phyloP scores from a whole-genome alignment of 352 stramenopile species.

The Blastocystis sp. region DNA sequence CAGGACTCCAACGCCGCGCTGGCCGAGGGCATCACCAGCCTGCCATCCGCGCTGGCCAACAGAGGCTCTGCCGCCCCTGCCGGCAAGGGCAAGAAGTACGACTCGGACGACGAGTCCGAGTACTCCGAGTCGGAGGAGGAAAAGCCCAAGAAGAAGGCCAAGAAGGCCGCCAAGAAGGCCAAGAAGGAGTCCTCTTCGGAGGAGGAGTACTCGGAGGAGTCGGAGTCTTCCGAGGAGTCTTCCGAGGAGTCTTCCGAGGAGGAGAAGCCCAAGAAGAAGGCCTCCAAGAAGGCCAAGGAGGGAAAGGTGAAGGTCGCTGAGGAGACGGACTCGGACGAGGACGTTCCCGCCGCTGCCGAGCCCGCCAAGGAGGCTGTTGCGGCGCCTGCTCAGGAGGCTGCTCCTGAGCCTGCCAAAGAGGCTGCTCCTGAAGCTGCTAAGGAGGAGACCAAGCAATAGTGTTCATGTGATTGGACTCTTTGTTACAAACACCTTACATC shows the following conservation, averaged over 20 bases:
- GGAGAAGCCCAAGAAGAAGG: conserved; percentile 32
- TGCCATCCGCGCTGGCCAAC: neutral
- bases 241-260: neutral
- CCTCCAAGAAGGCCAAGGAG: neutral
- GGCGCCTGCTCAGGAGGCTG: neutral
- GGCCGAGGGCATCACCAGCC: neutral
- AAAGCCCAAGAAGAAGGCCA: too few species aligned
- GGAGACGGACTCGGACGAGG: neutral
- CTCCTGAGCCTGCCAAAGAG: neutral
- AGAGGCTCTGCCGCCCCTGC: neutral
- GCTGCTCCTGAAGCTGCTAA: conserved; percentile 5
- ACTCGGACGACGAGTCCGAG: neutral
- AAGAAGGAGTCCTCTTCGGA: neutral
- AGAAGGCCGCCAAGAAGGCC: too few species aligned
- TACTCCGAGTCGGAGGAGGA: neutral
- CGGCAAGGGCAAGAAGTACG: neutral
- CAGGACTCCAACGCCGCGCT: conserved; percentile 15
- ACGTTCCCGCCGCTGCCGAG: neutral
- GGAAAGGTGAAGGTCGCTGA: neutral
- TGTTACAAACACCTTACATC: neutral
- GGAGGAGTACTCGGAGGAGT: neutral
- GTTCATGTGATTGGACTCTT: neutral
- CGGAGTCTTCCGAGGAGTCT: too few species aligned
- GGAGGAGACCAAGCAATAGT: conserved; percentile 19
- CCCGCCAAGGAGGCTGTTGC: neutral